Evolutionary conservation across 495 filamentous ascomycete species (phyloP), one percentile per base, ranked within the genome.

Genomic region (Durotheca rogersii): DNA sequence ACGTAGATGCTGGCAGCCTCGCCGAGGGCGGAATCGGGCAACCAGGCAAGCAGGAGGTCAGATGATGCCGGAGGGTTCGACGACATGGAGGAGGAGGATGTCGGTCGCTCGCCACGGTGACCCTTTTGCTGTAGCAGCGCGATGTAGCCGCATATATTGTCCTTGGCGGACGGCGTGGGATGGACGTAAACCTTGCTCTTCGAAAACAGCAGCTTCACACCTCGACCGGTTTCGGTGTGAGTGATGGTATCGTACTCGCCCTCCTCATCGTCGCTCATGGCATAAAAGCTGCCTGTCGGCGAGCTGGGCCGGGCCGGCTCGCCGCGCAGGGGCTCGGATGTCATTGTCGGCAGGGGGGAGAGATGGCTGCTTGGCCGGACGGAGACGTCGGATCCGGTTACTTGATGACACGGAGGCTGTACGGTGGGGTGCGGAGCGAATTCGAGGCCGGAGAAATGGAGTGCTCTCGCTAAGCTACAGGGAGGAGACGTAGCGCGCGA

Each of bases 101-200:
- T 60, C 40, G 78, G 71, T 37, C 72, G 70, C 36, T 64, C 53
- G 51, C 65, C 53, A 18, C 54, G 55, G 12, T 75, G 61, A 0
- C 79, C 78, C 62, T 96, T 96, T 64, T 97, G 94, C 67, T 97
- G 90, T 19, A 98, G 75, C 2, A 98, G 79, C 19, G 93, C 93
- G 51, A 98, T 86, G 60, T 94, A 98, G 15, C 93, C 93, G n/a
- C 89, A 74, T 53, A 98, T 92, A 53, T 98, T 98, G 70, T 98
- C 94, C 73, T 88, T 93, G 5, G 92, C 77, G 1, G 90, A 93
- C 0, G 94, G 85, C 0, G 89, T 91, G 0, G 94, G 93, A 68
- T 98, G 93, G n/a, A 98, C 83, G 64, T 97, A 98, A 64, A 98
- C 92, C 76, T 98, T 98, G 84, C 90, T 96, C 71, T 98, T 98